Evolutionary conservation across 208 protist species (phyloP).

Genomic region (Herpetomonas samuelpessoai): DNA sequence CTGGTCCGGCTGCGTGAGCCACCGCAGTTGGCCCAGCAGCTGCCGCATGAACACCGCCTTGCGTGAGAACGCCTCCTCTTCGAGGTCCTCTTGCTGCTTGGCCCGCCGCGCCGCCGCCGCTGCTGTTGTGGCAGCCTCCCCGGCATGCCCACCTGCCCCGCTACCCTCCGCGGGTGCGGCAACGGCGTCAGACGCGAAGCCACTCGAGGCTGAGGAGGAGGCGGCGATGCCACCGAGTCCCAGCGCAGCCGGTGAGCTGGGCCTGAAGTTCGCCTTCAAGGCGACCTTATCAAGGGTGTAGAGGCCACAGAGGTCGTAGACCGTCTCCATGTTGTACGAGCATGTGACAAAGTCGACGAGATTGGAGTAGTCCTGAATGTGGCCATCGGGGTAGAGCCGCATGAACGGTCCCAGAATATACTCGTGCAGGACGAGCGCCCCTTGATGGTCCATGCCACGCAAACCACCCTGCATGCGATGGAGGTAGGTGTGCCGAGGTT

Average conservation of each 20-base stretch:
- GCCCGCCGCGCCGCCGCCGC: slow-evolving; percentile 14
- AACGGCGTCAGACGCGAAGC: slow-evolving; percentile 40
- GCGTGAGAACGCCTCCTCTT: slow-evolving; percentile 86
- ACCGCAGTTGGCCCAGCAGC: slow-evolving; percentile 86
- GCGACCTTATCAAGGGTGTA: slow-evolving; percentile 84
- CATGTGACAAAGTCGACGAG: slow-evolving; percentile 88
- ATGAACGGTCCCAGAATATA: slow-evolving; percentile 78
- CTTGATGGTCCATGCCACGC: slow-evolving; percentile 83
- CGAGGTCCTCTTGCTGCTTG: slow-evolving; percentile 53
- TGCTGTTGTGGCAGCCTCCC: slow-evolving; percentile 16
- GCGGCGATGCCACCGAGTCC: slow-evolving; percentile 83
- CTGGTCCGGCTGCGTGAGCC: slow-evolving; percentile 69
- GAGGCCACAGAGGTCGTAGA: slow-evolving; percentile 88
- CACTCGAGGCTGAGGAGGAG: slow-evolving; percentile 49
- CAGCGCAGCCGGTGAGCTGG: slow-evolving; percentile 79
- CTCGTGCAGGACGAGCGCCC: slow-evolving; percentile 83
- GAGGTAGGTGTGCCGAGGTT: slow-evolving; percentile 73
- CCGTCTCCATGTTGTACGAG: slow-evolving; percentile 91
- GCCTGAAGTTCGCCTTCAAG: slow-evolving; percentile 56
- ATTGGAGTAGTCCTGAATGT: slow-evolving; percentile 91
- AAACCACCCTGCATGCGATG: slow-evolving; percentile 79
- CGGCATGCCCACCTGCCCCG: not conserved
- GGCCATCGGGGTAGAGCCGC: slow-evolving; percentile 81
- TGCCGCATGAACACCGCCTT: slow-evolving; percentile 87
- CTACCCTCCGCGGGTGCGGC: not conserved